These are phyloP conservation scores for Porogramme epimiltina DNA, from an alignment of 1,284 basidiomycete genomes.

Conservation along the genomic window DNA sequence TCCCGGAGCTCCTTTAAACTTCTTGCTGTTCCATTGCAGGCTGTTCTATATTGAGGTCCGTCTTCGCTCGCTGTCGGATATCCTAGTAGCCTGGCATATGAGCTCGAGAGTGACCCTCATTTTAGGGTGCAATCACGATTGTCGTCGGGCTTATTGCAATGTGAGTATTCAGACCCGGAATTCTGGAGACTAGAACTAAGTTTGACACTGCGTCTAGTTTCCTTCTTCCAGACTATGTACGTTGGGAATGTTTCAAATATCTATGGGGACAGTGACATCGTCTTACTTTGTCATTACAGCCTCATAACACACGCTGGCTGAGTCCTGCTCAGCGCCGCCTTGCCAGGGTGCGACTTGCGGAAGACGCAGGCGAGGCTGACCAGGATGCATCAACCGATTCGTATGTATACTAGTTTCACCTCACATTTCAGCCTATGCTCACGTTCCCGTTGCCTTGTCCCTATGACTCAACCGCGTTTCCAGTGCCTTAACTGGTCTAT, in stretches of 20 bases:
- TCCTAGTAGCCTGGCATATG: too few relatives aligned
- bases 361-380: constrained; percentile 77
- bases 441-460: too few relatives aligned
- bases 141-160: constrained; percentile 55
- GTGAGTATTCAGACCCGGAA: constrained; percentile 34
- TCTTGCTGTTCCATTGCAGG: constrained; percentile 37
- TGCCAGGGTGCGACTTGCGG: constrained; percentile 71
- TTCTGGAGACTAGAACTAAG: background rate
- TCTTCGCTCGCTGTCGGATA: background rate
- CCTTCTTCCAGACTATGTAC: constrained; percentile 57
- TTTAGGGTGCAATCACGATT: constrained; percentile 58
- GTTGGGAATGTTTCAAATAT: too few relatives aligned
- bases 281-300: constrained; percentile 38
- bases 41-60: constrained; percentile 63
- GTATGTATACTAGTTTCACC: constrained; percentile 37
- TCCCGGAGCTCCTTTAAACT: background rate
- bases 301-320: constrained; percentile 70
- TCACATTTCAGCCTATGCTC: background rate
- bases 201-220: constrained; percentile 7
- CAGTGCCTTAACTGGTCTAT: constrained; percentile 55
- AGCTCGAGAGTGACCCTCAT: background rate
- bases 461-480: background rate
- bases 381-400: constrained; percentile 54
- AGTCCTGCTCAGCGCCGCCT: constrained; percentile 57
- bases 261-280: too few relatives aligned